Evolutionary conservation across 441 rosid genomes (phyloP).

Genomic region (Populus hybrid): DNA sequence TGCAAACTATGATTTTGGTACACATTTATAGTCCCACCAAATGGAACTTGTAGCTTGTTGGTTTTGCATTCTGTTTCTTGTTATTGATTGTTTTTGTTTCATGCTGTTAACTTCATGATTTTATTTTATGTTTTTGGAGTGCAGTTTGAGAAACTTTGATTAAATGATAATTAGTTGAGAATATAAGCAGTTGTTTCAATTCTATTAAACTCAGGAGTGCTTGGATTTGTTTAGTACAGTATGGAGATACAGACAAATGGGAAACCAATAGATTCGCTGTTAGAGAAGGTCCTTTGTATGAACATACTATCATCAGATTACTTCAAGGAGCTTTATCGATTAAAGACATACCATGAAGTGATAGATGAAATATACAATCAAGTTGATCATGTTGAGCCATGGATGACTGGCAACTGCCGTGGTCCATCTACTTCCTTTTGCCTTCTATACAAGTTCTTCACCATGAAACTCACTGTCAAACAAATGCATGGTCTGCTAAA

Average conservation of each 20-base stretch:
- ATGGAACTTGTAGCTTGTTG: background rate
- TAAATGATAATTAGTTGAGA: background rate
- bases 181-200: background rate
- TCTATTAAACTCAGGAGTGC: background rate
- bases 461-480: slow-evolving; percentile 95
- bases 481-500: slow-evolving; percentile 95
- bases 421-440: slow-evolving; percentile 97
- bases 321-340: slow-evolving; percentile 94
- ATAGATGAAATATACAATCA: slow-evolving; percentile 98
- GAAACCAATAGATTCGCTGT: slow-evolving; percentile 67
- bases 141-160: background rate
- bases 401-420: slow-evolving; percentile 99
- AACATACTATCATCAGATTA: slow-evolving; percentile 96
- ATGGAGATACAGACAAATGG: slow-evolving; percentile 91
- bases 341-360: slow-evolving; percentile 96
- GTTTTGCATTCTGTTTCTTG: background rate
- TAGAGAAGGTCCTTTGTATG: slow-evolving; percentile 98
- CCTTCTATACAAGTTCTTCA: slow-evolving; percentile 93
- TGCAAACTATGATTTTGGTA: background rate
- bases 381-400: slow-evolving; percentile 99
- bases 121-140: background rate
- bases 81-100: background rate
- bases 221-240: slow-evolving; percentile 3
- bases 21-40: background rate
- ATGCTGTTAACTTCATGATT: background rate